These are phyloP conservation scores for Capsella rubella DNA, from an alignment of 441 rosid species.

Conservation along the genomic window DNA sequence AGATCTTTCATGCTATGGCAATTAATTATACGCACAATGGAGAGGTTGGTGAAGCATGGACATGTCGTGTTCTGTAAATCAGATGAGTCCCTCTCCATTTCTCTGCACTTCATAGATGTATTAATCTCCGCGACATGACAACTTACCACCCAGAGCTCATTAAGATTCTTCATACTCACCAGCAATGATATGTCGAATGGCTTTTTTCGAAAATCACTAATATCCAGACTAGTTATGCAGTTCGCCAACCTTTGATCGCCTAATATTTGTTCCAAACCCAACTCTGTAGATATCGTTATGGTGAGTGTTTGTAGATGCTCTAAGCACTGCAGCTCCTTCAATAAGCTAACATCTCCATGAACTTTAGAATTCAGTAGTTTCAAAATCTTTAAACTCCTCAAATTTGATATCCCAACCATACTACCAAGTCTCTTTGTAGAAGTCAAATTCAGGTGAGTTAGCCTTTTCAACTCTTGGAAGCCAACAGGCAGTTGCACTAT, in stretches of 20 bases:
- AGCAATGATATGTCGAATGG: neutral
- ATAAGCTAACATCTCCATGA: neutral
- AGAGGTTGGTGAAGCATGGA: constrained; percentile 13
- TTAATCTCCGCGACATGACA: neutral
- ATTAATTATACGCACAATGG: rapidly evolving
- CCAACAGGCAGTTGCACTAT: constrained; percentile 33
- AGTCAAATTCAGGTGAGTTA: constrained; percentile 40
- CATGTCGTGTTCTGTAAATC: neutral
- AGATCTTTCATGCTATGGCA: constrained; percentile 30
- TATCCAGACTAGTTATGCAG: neutral
- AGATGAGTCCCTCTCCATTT: neutral
- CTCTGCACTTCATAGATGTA: neutral
- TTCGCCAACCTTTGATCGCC: neutral
- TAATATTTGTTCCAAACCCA: neutral
- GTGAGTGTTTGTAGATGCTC: constrained; percentile 13
- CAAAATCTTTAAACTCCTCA: constrained; percentile 31
- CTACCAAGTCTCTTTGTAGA: neutral
- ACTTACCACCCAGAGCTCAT: rapidly evolving
- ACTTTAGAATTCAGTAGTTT: constrained; percentile 1
- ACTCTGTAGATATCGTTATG: neutral
- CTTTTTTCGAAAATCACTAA: neutral
- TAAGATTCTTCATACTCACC: constrained; percentile 5
- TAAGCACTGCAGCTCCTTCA: constrained; percentile 25
- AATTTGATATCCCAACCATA: constrained; percentile 35
- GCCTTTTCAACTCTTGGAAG: constrained; percentile 33